Evolutionary conservation across 345 rosid genomes (phyloP).

Genomic region (Cardiospermum halicacabum): DNA sequence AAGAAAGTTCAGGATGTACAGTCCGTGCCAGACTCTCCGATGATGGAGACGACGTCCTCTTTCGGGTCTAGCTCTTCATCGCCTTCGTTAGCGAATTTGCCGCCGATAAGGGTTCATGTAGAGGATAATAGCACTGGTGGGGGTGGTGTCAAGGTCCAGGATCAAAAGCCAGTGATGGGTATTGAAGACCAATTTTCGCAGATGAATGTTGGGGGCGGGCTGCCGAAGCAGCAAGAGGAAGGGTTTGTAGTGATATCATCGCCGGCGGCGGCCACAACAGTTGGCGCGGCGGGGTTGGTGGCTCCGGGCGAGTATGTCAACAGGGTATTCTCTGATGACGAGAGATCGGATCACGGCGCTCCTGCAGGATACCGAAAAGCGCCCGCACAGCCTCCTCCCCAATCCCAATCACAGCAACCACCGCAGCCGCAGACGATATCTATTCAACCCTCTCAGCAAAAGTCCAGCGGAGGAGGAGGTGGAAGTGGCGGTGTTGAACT

Average conservation of each 20-base stretch:
- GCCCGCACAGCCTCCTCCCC: conserved; percentile 37
- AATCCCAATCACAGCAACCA: conserved; percentile 35
- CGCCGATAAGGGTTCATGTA: conserved; percentile 76
- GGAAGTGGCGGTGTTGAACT: conserved; percentile 44
- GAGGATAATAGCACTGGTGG: conserved; percentile 43
- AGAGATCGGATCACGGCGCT: conserved; percentile 82
- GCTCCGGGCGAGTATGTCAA: conserved; percentile 45
- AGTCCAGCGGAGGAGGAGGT: conserved; percentile 42
- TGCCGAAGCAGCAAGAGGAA: conserved; percentile 52
- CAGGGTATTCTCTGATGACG: conserved; percentile 75
- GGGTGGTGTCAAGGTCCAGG: conserved; percentile 29
- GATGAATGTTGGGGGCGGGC: conserved; percentile 34
- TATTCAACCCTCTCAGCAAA: conserved; percentile 34
- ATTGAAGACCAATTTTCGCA: conserved; percentile 83
- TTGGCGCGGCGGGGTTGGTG: conserved; percentile 34
- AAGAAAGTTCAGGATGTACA: conserved; percentile 65
- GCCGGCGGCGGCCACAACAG: conserved; percentile 39
- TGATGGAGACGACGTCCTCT: conserved; percentile 84
- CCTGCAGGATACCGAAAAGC: conserved; percentile 52
- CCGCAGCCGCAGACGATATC: background rate
- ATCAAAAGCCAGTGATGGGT: conserved; percentile 49
- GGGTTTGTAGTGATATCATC: conserved; percentile 48
- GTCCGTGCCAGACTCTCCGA: conserved; percentile 88
- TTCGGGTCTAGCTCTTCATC: conserved; percentile 94
- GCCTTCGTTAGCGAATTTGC: conserved; percentile 79